phyloP scores from a whole-genome alignment of 2,329 filamentous ascomycete genomes.

The Fusarium neocosmosporiellum region DNA sequence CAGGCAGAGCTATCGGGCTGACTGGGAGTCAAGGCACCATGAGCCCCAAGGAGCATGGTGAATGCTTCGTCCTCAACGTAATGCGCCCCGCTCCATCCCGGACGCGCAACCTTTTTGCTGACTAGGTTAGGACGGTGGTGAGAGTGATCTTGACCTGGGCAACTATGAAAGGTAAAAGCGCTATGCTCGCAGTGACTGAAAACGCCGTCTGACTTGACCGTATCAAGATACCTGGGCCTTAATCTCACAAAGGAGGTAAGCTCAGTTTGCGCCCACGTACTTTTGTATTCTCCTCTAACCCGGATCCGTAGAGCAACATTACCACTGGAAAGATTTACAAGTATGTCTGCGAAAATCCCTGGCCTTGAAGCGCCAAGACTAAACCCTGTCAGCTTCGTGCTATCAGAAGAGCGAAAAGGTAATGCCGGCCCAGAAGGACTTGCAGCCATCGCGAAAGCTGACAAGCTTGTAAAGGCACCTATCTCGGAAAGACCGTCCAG shows the following conservation, averaged over 20 bases:
- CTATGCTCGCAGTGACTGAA: slow-evolving; percentile 23
- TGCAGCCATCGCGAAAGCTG: neutral
- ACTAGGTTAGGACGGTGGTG: neutral
- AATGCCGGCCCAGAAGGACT: neutral
- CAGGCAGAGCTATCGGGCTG: neutral
- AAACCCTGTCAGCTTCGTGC: neutral
- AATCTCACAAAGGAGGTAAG: slow-evolving; percentile 1
- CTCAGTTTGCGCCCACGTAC: neutral
- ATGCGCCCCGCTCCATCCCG: neutral
- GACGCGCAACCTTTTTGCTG: neutral
- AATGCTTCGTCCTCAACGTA: slow-evolving; percentile 85
- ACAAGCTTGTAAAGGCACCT: slow-evolving; percentile 50
- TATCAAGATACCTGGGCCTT: neutral
- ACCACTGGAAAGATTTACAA: slow-evolving; percentile 97
- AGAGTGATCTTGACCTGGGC: slow-evolving; percentile 64
- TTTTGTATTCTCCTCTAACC: slow-evolving; percentile 81
- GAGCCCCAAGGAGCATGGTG: slow-evolving; percentile 74
- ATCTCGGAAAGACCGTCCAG: slow-evolving; percentile 73
- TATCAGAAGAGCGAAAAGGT: neutral
- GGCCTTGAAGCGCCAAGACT: neutral
- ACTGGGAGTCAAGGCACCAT: slow-evolving; percentile 16
- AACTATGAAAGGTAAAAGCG: slow-evolving; percentile 62
- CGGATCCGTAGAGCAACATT: slow-evolving; percentile 82
- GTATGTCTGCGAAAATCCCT: slow-evolving; percentile 75
- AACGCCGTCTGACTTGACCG: neutral